These are phyloP conservation scores for Conticribra guillardii DNA, from an alignment of 108 stramenopile genomes.

Conservation along the genomic window DNA sequence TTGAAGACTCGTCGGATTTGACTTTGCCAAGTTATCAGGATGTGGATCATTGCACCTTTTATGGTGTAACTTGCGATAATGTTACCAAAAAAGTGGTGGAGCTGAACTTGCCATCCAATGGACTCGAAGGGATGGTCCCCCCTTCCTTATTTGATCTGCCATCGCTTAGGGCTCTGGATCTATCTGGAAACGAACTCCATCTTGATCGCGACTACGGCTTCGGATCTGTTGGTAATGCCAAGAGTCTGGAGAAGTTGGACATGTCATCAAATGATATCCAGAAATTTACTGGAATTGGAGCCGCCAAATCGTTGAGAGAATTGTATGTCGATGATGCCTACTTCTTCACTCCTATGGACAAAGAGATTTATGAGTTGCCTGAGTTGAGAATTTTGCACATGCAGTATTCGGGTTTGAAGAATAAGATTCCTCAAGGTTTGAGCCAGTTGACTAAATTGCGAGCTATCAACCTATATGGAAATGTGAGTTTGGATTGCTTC, in stretches of 20 bases:
- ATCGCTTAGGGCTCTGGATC: conserved; percentile 33
- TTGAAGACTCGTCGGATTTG: conserved; percentile 41
- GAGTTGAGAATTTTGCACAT: conserved; percentile 42
- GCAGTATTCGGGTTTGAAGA: conserved; percentile 47
- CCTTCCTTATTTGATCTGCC: conserved; percentile 46
- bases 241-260: conserved; percentile 44
- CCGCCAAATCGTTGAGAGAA: conserved; percentile 37
- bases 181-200: conserved; percentile 46
- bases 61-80: conserved; percentile 39
- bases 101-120: conserved; percentile 33
- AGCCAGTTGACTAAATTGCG: conserved; percentile 38
- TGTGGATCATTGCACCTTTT: conserved; percentile 37
- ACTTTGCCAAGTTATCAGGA: conserved; percentile 36
- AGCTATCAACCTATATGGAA: conserved; percentile 35
- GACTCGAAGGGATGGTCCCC: conserved; percentile 51
- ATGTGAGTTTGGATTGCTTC: conserved; percentile 29
- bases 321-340: conserved; percentile 45
- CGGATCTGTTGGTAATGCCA: conserved; percentile 55
- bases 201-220: conserved; percentile 50
- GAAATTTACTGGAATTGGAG: conserved; percentile 38
- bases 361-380: conserved; percentile 27
- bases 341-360: conserved; percentile 32
- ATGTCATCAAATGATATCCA: conserved; percentile 52
- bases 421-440: conserved; percentile 42
- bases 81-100: conserved; percentile 18